phyloP scores from a whole-genome alignment of 1,284 basidiomycete species.

The Cryptococcus hybrid region DNA sequence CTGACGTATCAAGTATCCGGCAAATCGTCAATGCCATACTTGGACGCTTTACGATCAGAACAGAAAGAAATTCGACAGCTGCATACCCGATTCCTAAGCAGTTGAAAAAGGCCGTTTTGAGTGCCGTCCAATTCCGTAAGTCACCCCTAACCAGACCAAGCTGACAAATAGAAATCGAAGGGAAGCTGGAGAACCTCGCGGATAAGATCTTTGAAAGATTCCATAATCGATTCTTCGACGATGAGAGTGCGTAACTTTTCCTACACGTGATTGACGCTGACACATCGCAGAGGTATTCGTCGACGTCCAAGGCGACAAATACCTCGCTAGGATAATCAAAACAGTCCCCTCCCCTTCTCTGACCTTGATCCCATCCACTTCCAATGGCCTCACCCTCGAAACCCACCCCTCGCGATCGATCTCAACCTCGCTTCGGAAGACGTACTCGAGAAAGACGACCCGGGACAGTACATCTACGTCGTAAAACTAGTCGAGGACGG shows the following conservation, averaged over 20 bases:
- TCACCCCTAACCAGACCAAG: constrained; percentile 25
- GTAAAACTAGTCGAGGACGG: constrained; percentile 60
- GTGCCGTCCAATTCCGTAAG: constrained; percentile 93
- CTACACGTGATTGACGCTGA: constrained; percentile 1
- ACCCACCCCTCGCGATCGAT: constrained; percentile 57
- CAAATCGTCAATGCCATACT: constrained; percentile 89
- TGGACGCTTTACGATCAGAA: constrained; percentile 89
- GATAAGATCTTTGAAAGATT: constrained; percentile 94
- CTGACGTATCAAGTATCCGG: constrained; percentile 71
- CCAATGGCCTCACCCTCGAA: background rate
- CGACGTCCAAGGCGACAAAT: constrained; percentile 78
- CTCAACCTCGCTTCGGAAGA: constrained; percentile 76
- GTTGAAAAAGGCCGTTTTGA: constrained; percentile 86
- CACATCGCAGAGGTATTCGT: constrained; percentile 66
- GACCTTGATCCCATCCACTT: background rate
- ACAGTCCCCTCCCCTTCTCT: constrained; percentile 57
- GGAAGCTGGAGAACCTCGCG: constrained; percentile 88
- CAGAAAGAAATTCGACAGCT: constrained; percentile 80
- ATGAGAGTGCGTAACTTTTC: constrained; percentile 68
- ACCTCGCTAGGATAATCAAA: constrained; percentile 48
- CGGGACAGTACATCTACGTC: constrained; percentile 79
- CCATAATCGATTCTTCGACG: constrained; percentile 88
- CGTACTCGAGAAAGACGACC: constrained; percentile 70
- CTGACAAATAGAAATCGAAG: constrained; percentile 74
- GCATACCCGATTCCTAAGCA: constrained; percentile 85